These are phyloP conservation scores for Trypanosoma mega DNA, from an alignment of 208 protist species.

Conservation along the genomic window DNA sequence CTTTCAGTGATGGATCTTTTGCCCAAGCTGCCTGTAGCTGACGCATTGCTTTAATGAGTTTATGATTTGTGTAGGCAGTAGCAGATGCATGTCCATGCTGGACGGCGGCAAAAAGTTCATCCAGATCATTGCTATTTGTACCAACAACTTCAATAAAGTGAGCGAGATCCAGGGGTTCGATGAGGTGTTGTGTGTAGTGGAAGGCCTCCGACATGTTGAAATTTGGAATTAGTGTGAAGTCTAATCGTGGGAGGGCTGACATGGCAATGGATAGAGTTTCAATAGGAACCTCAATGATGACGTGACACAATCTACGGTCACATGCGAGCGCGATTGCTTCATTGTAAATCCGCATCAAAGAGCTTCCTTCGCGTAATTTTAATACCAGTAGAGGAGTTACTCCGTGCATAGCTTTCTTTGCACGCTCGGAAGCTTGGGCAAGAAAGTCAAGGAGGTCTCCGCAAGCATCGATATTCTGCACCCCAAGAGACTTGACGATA, in stretches of 20 bases:
- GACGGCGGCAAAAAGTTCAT: constrained; percentile 73
- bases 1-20: constrained; percentile 34
- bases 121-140: constrained; percentile 79
- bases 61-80: constrained; percentile 71
- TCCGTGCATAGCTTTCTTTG: constrained; percentile 50
- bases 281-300: constrained; percentile 74
- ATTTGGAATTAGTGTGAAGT: constrained; percentile 77
- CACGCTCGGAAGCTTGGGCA: constrained; percentile 60
- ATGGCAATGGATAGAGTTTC: constrained; percentile 61
- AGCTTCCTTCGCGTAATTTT: constrained; percentile 71
- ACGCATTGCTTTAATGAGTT: constrained; percentile 80
- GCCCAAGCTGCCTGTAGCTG: constrained; percentile 62
- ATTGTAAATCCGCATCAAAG: constrained; percentile 72
- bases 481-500: constrained; percentile 69
- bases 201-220: constrained; percentile 65
- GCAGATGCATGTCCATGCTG: constrained; percentile 52
- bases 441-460: constrained; percentile 86
- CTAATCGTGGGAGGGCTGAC: constrained; percentile 62
- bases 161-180: constrained; percentile 59
- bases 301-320: constrained; percentile 71
- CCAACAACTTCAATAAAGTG: constrained; percentile 78
- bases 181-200: constrained; percentile 71
- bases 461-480: constrained; percentile 80
- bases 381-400: constrained; percentile 68
- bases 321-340: constrained; percentile 69